Evolutionary conservation across 1,284 basidiomycete species (phyloP).

Genomic region (Ganoderma lucidum): DNA sequence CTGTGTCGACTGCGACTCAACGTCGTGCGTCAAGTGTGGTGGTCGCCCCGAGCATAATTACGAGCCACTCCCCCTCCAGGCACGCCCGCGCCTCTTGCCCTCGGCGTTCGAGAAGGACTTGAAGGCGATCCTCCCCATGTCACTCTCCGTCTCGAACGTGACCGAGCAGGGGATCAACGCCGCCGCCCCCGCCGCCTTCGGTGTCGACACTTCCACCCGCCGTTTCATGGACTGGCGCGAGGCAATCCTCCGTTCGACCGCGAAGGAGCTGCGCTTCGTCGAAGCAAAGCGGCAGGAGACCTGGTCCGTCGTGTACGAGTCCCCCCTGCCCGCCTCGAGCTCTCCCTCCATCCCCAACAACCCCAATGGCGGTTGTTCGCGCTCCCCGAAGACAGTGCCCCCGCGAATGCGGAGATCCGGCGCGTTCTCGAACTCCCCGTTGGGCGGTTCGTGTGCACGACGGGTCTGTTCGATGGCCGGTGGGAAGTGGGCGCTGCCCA

Average conservation of each 20-base stretch:
- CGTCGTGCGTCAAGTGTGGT: slow-evolving; percentile 87
- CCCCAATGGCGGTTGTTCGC: slow-evolving; percentile 92
- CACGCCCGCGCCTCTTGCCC: slow-evolving; percentile 69
- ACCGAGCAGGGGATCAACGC: slow-evolving; percentile 59
- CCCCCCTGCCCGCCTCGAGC: slow-evolving; percentile 77
- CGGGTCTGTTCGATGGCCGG: slow-evolving; percentile 69
- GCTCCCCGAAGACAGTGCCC: slow-evolving; percentile 69
- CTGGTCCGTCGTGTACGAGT: slow-evolving; percentile 87
- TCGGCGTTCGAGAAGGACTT: slow-evolving; percentile 77
- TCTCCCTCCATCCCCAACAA: slow-evolving; percentile 78
- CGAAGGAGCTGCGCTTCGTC: slow-evolving; percentile 82
- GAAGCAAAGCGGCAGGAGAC: slow-evolving; percentile 87
- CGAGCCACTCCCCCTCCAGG: slow-evolving; percentile 56
- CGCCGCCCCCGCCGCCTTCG: slow-evolving; percentile 52
- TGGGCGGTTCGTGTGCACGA: slow-evolving; percentile 73
- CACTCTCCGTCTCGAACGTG: slow-evolving; percentile 68
- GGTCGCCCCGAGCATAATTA: slow-evolving; percentile 91
- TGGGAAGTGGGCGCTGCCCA: slow-evolving; percentile 91
- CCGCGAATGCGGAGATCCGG: slow-evolving; percentile 85
- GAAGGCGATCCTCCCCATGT: slow-evolving; percentile 90
- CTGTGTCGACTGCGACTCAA: slow-evolving; percentile 81
- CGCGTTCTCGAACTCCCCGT: slow-evolving; percentile 77
- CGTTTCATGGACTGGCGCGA: slow-evolving; percentile 75
- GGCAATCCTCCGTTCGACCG: slow-evolving; percentile 71
- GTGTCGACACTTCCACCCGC: slow-evolving; percentile 53